phyloP scores from a whole-genome alignment of 805 yeast species.

The Pichia manshurica region DNA sequence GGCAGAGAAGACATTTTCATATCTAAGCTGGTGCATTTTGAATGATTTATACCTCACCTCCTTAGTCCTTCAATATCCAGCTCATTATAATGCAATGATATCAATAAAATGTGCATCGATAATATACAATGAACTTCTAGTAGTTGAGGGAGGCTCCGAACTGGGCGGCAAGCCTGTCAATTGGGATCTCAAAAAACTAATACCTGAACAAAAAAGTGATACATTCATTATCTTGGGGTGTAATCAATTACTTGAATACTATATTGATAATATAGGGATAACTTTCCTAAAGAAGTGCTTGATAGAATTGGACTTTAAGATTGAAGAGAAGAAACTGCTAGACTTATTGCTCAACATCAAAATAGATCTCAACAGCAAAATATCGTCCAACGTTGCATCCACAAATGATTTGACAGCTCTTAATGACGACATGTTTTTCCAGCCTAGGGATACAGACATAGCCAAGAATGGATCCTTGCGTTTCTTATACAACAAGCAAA shows the following conservation, averaged over 20 bases:
- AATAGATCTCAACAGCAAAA: constrained; percentile 21
- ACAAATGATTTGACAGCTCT: neutral
- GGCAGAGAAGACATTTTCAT: constrained; percentile 31
- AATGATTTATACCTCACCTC: constrained; percentile 70
- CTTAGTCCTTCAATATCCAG: constrained; percentile 61
- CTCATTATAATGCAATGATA: constrained; percentile 70
- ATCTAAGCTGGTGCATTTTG: constrained; percentile 68
- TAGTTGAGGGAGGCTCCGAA: constrained; percentile 6
- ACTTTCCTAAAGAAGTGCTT: constrained; percentile 24
- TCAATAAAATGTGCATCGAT: constrained; percentile 49
- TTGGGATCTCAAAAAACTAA: constrained; percentile 10
- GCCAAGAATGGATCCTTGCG: constrained; percentile 30
- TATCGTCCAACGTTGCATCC: neutral
- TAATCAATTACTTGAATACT: constrained; percentile 29
- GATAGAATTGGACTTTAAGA: constrained; percentile 15
- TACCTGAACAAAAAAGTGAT: constrained; percentile 5
- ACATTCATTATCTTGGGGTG: constrained; percentile 14
- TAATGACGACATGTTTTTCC: constrained; percentile 25
- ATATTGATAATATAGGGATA: constrained; percentile 25
- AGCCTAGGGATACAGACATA: constrained; percentile 27
- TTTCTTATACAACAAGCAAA: constrained; percentile 28
- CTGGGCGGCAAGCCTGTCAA: constrained; percentile 7
- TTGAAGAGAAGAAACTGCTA: constrained; percentile 19
- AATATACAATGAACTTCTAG: constrained; percentile 23
- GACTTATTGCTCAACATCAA: constrained; percentile 28